Evolutionary conservation across 106 monocot species (phyloP).

Genomic region (Dioscorea dumetorum): DNA sequence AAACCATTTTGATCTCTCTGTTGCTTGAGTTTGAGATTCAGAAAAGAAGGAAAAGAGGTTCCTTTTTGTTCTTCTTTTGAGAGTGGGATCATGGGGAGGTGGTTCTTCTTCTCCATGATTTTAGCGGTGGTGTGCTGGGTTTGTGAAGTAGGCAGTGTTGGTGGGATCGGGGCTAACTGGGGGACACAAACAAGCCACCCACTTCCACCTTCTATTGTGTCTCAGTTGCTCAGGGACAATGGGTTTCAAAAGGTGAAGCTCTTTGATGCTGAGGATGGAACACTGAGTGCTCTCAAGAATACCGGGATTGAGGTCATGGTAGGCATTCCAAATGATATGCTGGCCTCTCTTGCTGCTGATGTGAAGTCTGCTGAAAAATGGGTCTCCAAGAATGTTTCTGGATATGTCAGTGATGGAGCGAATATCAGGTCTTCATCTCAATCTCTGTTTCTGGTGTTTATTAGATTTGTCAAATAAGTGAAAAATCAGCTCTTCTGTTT

Average conservation of each 20-base stretch:
- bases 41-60: not conserved
- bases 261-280: constrained; percentile 58
- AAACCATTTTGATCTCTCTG: too few species aligned
- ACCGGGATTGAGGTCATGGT: constrained; percentile 76
- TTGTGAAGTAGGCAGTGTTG: constrained; percentile 11
- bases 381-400: constrained; percentile 68
- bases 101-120: constrained; percentile 6
- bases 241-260: constrained; percentile 70
- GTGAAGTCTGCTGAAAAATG: constrained; percentile 44
- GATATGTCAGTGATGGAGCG: constrained; percentile 49
- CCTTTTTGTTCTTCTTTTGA: not conserved
- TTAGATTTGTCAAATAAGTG: too few species aligned
- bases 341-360: constrained; percentile 33
- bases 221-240: constrained; percentile 66
- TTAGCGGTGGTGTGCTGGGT: constrained; percentile 16
- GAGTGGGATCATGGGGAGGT: not conserved
- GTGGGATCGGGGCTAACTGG: constrained; percentile 71
- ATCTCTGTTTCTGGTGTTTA: too few species aligned
- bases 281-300: constrained; percentile 39
- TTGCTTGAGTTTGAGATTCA: too few species aligned
- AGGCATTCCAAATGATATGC: constrained; percentile 73
- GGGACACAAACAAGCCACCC: constrained; percentile 75
- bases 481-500: too few species aligned
- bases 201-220: constrained; percentile 40
- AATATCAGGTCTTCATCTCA: constrained; percentile 47